Percentiles rank a stretch among this genome's conserved stretches.
phyloP scores from a whole-genome alignment of 805 yeast species.

The Torulaspora delbrueckii region DNA sequence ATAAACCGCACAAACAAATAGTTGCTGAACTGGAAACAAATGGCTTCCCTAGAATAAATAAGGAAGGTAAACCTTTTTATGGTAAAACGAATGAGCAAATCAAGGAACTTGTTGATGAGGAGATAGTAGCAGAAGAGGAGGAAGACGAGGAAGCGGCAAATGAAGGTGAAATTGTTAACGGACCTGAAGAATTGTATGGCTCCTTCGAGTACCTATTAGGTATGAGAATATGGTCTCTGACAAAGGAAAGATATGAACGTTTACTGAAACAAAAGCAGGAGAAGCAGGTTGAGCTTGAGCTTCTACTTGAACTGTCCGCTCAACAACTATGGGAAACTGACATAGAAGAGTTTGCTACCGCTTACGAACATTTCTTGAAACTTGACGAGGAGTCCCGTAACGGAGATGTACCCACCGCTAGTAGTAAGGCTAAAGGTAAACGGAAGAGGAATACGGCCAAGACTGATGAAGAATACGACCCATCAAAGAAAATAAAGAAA shows the following conservation, averaged over 20 bases:
- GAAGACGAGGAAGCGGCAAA: constrained; percentile 38
- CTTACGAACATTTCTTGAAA: constrained; percentile 63
- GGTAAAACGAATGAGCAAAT: constrained; percentile 35
- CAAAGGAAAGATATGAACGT: constrained; percentile 81
- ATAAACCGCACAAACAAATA: constrained; percentile 63
- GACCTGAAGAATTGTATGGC: constrained; percentile 49
- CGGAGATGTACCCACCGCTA: constrained; percentile 43
- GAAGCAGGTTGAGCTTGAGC: constrained; percentile 65
- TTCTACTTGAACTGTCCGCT: constrained; percentile 61
- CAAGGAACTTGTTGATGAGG: constrained; percentile 34
- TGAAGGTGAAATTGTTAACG: constrained; percentile 36
- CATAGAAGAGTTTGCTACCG: constrained; percentile 62
- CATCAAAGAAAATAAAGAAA: constrained; percentile 24
- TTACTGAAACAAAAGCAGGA: constrained; percentile 67
- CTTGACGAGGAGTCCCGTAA: constrained; percentile 60
- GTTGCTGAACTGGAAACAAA: constrained; percentile 56
- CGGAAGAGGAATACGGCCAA: constrained; percentile 27
- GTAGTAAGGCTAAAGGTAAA: constrained; percentile 39
- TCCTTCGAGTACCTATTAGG: constrained; percentile 84
- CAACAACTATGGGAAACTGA: constrained; percentile 87
- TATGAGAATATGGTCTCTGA: constrained; percentile 91
- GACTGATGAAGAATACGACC: constrained; percentile 35
- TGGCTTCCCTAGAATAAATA: constrained; percentile 74
- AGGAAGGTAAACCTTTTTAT: constrained; percentile 58
- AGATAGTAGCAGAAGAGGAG: constrained; percentile 38